A percentile compares a stretch with the other conserved stretches of the same genome.
phyloP scores from a whole-genome alignment of 805 yeast species.

The Yarrowia osloensis region DNA sequence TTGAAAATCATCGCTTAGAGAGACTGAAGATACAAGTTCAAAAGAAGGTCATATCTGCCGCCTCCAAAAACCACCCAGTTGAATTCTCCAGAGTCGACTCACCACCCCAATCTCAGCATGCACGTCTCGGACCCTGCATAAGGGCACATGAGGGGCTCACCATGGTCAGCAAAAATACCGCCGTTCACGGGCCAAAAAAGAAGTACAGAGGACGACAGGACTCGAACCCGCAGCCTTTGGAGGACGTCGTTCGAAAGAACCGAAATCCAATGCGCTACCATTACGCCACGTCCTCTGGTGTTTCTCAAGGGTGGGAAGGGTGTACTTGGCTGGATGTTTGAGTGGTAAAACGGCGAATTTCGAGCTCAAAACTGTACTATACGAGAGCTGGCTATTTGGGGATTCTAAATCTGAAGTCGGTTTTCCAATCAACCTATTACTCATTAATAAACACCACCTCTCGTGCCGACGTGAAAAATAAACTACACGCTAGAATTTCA shows the following conservation, averaged over 20 bases:
- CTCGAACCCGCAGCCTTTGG: conserved; percentile 27
- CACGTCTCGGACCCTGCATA: conserved; percentile 1
- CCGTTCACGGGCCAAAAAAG: not conserved
- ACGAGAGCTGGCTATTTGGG: not conserved
- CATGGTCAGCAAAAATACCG: not conserved
- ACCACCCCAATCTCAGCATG: too few relatives aligned
- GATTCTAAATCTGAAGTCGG: too few relatives aligned
- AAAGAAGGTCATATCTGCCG: too few relatives aligned
- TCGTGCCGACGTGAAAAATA: too few relatives aligned
- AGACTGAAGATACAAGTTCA: too few relatives aligned
- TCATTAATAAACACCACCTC: too few relatives aligned
- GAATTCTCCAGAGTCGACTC: too few relatives aligned
- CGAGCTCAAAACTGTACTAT: not conserved
- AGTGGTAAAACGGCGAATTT: not conserved
- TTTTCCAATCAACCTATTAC: too few relatives aligned
- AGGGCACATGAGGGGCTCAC: not conserved
- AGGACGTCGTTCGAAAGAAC: conserved; percentile 23
- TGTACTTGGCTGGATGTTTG: not conserved
- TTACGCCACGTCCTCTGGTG: conserved; percentile 24
- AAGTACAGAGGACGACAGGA: conserved; percentile 6
- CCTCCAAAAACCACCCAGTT: too few relatives aligned
- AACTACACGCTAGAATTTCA: not conserved
- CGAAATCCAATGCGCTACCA: conserved; percentile 26
- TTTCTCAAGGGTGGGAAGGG: not conserved
- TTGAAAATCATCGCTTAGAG: too few relatives aligned